Base-by-base conservation (phyloP, 805 yeast genomes). In the Candida ulmi region DNA sequence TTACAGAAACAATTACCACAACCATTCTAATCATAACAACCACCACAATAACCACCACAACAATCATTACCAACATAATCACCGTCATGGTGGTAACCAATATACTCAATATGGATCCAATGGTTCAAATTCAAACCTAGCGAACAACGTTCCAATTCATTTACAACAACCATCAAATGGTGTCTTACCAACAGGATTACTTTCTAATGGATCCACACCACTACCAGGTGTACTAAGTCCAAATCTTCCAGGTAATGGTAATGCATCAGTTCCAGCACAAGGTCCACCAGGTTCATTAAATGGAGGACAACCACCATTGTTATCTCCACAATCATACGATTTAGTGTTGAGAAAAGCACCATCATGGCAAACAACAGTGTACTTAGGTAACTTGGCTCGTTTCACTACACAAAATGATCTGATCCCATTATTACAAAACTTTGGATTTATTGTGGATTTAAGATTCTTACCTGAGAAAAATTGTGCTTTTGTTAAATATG, bases 401-500 rank as follows among this genome's bases (percentile, higher is more conserved):
- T 79, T 70, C 58, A 79, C 86, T 21, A 76, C 82, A 37, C 88
- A 84, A 60, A 70, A 70, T 40, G 93, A 85, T 46, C 66, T 88
- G 52, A 69, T 83, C 41, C 87, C 91, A 17, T 62, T 87, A 38
- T 63, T 87, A 46, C 90, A 80, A 56, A 80, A 75, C 49, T 86
- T 87, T 58, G 96, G 96, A 6, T 85, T 69, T 61, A 83, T 88
- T 55, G 80, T 84, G 42, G 93, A 84, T 50, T 77, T 88, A 56
- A 83, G 83, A 60, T 75, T 83, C 52, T 82, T 83, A 48, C 83
- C 88, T 8, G 95, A 87, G 40, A 76, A 76, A 46, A 93, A 91
- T 5, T 88, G 91, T 65, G 95, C 95, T 11, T 88, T 88, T 66
- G 91, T 85, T 45, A 83, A 82, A 61, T 87, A 80, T 57, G 95